These are phyloP conservation scores for Hemisphaericaspora lyxosophila DNA, from an alignment of 1,139 yeast species.

Conservation along the genomic window DNA sequence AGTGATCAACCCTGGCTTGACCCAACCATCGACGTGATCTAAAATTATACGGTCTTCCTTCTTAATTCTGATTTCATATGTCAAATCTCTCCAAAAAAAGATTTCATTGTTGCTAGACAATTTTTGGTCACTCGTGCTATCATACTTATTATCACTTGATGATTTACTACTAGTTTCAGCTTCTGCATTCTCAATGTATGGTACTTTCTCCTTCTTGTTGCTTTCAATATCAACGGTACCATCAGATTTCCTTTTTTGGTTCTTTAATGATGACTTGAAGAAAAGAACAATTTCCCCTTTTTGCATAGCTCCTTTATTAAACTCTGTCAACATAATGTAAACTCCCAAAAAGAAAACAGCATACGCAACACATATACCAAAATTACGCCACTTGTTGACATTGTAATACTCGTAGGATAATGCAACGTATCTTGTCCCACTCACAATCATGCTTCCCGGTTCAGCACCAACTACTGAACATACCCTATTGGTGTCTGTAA, in stretches of 20 bases:
- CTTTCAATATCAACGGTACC: slow-evolving; percentile 18
- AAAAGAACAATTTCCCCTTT: slow-evolving; percentile 81
- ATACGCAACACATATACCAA: slow-evolving; percentile 67
- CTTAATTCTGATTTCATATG: slow-evolving; percentile 69
- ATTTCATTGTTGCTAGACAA: slow-evolving; percentile 35
- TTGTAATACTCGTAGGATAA: slow-evolving; percentile 49
- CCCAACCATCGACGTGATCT: slow-evolving; percentile 67
- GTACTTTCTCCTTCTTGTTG: slow-evolving; percentile 7
- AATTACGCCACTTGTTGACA: slow-evolving; percentile 79
- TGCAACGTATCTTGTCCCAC: slow-evolving; percentile 58
- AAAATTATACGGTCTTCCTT: slow-evolving; percentile 58
- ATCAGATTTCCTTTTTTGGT: slow-evolving; percentile 29
- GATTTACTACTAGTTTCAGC: neutral
- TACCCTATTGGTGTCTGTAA: slow-evolving; percentile 34
- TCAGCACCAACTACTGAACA: slow-evolving; percentile 67
- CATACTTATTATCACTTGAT: neutral
- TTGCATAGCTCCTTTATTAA: slow-evolving; percentile 74
- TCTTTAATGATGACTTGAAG: slow-evolving; percentile 54
- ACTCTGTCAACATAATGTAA: slow-evolving; percentile 61
- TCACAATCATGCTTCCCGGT: slow-evolving; percentile 54
- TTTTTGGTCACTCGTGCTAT: too few relatives aligned
- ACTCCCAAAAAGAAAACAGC: slow-evolving; percentile 53
- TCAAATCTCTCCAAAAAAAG: slow-evolving; percentile 77
- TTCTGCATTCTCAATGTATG: slow-evolving; percentile 7
- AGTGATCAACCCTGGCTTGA: slow-evolving; percentile 31